Conservation (phyloP, 2,329 filamentous ascomycete species). For the Paramyrothecium sp. region DNA sequence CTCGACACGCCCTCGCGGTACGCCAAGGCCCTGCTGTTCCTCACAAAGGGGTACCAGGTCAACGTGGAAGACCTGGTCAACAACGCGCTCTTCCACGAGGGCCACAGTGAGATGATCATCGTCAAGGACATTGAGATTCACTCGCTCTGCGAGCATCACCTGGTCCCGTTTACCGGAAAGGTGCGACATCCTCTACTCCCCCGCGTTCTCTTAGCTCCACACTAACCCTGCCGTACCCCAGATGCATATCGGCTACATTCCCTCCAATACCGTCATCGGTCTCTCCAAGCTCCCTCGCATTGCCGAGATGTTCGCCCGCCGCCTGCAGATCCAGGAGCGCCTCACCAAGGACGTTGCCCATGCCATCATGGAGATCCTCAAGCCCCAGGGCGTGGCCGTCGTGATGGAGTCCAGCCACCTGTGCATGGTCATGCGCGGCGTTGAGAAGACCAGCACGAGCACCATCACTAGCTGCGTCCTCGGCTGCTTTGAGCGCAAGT, state of each 20-base stretch:
- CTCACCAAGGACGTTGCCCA: slow-evolving; percentile 95
- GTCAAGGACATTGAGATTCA: slow-evolving; percentile 97
- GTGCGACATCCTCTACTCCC: slow-evolving; percentile 40
- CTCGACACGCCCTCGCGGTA: slow-evolving; percentile 78
- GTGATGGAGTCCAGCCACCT: slow-evolving; percentile 97
- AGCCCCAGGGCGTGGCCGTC: slow-evolving; percentile 92
- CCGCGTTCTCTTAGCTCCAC: neutral
- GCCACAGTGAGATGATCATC: slow-evolving; percentile 95
- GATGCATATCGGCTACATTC: slow-evolving; percentile 99
- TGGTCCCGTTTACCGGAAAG: slow-evolving; percentile 96
- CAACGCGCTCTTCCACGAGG: slow-evolving; percentile 90
- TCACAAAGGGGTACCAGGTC: slow-evolving; percentile 96
- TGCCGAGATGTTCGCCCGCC: slow-evolving; percentile 92
- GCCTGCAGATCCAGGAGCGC: slow-evolving; percentile 93
- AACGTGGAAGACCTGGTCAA: slow-evolving; percentile 92
- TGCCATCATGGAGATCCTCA: slow-evolving; percentile 87
- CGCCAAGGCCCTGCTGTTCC: slow-evolving; percentile 91
- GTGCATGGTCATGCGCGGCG: slow-evolving; percentile 99
- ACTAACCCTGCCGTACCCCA: slow-evolving; percentile 30
- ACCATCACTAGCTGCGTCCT: slow-evolving; percentile 97
- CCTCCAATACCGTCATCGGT: slow-evolving; percentile 84
- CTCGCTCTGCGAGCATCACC: slow-evolving; percentile 92
- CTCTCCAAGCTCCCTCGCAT: slow-evolving; percentile 95
- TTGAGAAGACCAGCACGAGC: slow-evolving; percentile 81
- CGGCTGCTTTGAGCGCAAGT: slow-evolving; percentile 89